Base-by-base conservation (phyloP, 148 eudicot genomes). In the Salicornia ramosissima region DNA sequence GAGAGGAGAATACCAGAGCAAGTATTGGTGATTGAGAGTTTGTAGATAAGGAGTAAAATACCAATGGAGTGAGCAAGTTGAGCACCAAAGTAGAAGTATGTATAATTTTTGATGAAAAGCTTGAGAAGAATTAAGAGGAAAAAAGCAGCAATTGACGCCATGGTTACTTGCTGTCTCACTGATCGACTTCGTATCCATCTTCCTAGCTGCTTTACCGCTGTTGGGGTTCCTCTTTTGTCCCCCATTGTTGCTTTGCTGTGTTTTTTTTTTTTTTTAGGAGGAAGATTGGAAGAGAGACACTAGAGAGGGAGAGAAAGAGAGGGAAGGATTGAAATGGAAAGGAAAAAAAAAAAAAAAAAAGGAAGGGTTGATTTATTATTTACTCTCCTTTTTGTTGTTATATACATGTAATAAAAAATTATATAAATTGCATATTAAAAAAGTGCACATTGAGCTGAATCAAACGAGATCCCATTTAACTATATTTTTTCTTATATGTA, bases 61-160 rank as follows among this genome's bases (percentile, higher is more conserved):
- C 96, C 97, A 31, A 70, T 75, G 64, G 83, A 83, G 47, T 92
- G 96, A 71, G 82, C 77, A 7, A 79, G 47, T 67, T 88, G 93
- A 26, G 91, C 80, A 7, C 80, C 84, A 33, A 92, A 28, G 61
- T 83, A 87, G 63, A 87, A 87, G 50, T 82, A 81, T 29, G 62
- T 62, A 19, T 63, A 73, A 46, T 86, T 74, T 58, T 64, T 77
- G 18, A 84, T 75, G 2, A 78, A 50, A 6, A 81, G 14, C 67
- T 76, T 86, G 1, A 92, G 74, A 5, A 79, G 81, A 6, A 87
- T 71, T 15, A 92, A 73, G 0, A 80, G 53, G 5, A 50, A 61
- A 0, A 89, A 0, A 11, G 73, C 81, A 4, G 71, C 6, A 14
- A 74, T 34, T 2, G 81, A 72, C 0, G 71, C 89, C 68, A 92